A percentile compares a stretch with the other conserved stretches of the same genome.
These are phyloP conservation scores for Acanthochlamys bracteata DNA, from an alignment of 106 monocot species.

Conservation along the genomic window DNA sequence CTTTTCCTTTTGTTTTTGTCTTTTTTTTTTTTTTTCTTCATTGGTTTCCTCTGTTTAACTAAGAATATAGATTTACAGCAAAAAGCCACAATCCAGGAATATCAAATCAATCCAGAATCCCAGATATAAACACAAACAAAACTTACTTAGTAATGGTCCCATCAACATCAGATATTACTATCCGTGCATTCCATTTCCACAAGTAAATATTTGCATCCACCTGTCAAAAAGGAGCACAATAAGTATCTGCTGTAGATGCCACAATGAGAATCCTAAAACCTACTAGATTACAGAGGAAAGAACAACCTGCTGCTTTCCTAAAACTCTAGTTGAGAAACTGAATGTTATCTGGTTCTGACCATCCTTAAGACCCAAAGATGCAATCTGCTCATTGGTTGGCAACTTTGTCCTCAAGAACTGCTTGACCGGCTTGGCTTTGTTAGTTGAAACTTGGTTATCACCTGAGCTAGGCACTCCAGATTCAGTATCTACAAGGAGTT, in stretches of 20 bases:
- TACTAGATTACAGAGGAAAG: neutral
- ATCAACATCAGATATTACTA: conserved; percentile 98
- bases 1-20: too few species aligned
- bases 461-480: conserved; percentile 30
- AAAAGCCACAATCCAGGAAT: too few species aligned
- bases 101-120: too few species aligned
- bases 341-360: conserved; percentile 83
- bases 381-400: conserved; percentile 82
- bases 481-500: conserved; percentile 52
- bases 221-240: conserved; percentile 18
- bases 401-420: conserved; percentile 63
- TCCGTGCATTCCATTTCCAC: conserved; percentile 97
- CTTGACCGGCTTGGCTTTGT: conserved; percentile 50
- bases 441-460: too few species aligned
- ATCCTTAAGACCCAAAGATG: conserved; percentile 76
- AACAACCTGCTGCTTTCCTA: conserved; percentile 79
- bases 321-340: conserved; percentile 79
- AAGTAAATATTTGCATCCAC: conserved; percentile 92
- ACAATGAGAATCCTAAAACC: conserved; percentile 3
- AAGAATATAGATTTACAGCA: too few species aligned
- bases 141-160: conserved; percentile 96
- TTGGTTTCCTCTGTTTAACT: too few species aligned
- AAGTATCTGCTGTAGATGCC: neutral
- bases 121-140: neutral
- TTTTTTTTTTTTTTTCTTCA: too few species aligned